Evolutionary conservation across 345 rosid species (phyloP), one percentile per base, ranked within the genome.

Genomic region (Salix brachista): DNA sequence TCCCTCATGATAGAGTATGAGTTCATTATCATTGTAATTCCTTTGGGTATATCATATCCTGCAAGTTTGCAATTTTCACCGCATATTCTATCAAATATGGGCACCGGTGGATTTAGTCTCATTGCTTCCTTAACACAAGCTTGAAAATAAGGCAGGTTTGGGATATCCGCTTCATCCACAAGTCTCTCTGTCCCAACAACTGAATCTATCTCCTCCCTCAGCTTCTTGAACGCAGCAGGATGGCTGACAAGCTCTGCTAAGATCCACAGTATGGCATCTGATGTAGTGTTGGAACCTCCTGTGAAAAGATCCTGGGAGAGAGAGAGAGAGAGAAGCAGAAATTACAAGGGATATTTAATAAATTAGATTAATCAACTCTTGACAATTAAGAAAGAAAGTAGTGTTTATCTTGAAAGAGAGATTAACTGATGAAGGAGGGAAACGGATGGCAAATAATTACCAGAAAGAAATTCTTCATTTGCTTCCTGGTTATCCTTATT

Each of bases 401-500:
- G 10, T 56, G 12, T 12, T 44, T 3, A 44, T 44, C 50, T 44
- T 44, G 4, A 44, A 44, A 44, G 50, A 13, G 50, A 44, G 4
- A 12, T n/a, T 3, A 56, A 56, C 10, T n/a, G 23, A 56, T 56
- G 62, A 56, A 56, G 62, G n/a, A n/a, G n/a, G n/a, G n/a, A n/a
- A n/a, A n/a, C n/a, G n/a, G n/a, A 42, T 25, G n/a, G 23, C 0
- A 14, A 19, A 58, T 8, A 4, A 56, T 52, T 84, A 88, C 84
- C 85, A 73, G 72, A 65, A 85, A 62, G 73, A 84, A 87, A 41
- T 76, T 75, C 79, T 86, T 86, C 75, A 88, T 79, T 6, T 76
- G 71, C 9, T 77, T 82, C 78, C 79, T 81, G 30, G 78, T 68
- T 52, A 88, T 84, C 81, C 72, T 83, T 11, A 83, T 75, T 39